Evolutionary conservation across 176 grass and related monocot genomes (phyloP).

Genomic region (Oropetium thomaeum): DNA sequence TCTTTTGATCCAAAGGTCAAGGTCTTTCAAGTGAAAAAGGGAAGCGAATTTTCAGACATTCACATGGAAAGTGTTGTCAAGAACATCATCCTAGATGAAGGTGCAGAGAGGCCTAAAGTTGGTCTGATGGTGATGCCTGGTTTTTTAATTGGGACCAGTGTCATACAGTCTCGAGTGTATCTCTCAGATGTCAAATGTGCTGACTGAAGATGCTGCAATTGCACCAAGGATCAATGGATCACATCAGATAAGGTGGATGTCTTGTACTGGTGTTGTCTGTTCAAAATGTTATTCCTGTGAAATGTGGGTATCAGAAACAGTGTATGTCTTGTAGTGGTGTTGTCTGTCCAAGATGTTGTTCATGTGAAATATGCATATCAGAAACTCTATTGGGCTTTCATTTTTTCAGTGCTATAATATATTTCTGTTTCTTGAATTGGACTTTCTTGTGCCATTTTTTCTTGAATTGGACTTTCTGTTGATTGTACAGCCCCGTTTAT

Average conservation of each 20-base stretch:
- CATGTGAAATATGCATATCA: constrained; percentile 5
- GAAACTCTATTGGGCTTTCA: neutral
- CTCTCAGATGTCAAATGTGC: constrained; percentile 62
- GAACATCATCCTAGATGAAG: constrained; percentile 55
- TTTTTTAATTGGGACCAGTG: constrained; percentile 63
- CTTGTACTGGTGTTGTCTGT: constrained; percentile 3
- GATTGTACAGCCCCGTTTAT: neutral
- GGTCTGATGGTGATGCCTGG: constrained; percentile 96
- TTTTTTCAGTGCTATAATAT: neutral
- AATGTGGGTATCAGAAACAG: constrained; percentile 12
- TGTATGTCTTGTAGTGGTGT: constrained; percentile 5
- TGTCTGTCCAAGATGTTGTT: constrained; percentile 2
- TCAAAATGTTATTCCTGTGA: constrained; percentile 3
- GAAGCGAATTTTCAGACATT: constrained; percentile 66
- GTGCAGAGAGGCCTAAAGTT: constrained; percentile 57
- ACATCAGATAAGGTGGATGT: constrained; percentile 2
- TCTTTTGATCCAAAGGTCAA: constrained; percentile 70
- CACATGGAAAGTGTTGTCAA: constrained; percentile 90
- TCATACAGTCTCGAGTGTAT: constrained; percentile 74
- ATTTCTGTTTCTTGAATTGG: neutral
- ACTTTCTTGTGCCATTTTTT: neutral
- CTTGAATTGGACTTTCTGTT: neutral
- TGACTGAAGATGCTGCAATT: constrained; percentile 41
- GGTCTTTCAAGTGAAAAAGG: constrained; percentile 74
- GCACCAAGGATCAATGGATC: neutral